These are phyloP conservation scores for Symbiodinium pilosum DNA, from an alignment of 73 alveolate species.

Conservation along the genomic window DNA sequence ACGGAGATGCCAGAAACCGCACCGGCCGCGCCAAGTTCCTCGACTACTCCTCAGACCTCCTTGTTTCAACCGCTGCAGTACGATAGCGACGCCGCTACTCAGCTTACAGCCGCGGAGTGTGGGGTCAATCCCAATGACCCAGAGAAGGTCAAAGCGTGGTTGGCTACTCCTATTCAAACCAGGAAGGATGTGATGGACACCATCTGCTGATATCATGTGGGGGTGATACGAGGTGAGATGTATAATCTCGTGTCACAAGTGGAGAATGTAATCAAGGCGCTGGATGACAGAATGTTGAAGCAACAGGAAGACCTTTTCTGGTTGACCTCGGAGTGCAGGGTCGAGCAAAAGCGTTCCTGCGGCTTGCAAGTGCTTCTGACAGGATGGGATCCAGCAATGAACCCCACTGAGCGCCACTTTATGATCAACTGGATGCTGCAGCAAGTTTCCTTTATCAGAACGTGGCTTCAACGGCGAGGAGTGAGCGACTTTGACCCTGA, in stretches of 20 bases:
- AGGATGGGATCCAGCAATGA: background rate
- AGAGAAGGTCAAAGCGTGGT: background rate
- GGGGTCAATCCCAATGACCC: background rate
- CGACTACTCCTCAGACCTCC: background rate
- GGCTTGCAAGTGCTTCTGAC: conserved; percentile 8
- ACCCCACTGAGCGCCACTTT: background rate
- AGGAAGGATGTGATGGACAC: background rate
- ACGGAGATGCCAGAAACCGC: background rate
- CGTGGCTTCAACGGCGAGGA: background rate
- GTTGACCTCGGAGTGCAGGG: background rate
- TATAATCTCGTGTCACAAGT: conserved; percentile 11
- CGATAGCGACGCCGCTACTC: background rate
- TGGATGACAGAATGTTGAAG: conserved; percentile 2
- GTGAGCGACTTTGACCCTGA: background rate
- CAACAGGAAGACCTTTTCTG: background rate
- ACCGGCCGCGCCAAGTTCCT: background rate
- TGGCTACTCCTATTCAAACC: background rate
- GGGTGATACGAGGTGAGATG: conserved; percentile 27
- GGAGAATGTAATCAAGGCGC: background rate
- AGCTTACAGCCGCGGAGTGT: background rate
- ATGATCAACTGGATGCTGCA: conserved; percentile 4
- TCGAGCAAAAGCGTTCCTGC: conserved; percentile 14
- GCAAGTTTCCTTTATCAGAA: background rate
- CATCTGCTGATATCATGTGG: background rate
- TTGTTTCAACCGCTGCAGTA: background rate